Conservation (phyloP, 345 rosid species). For the Litchi chinensis region DNA sequence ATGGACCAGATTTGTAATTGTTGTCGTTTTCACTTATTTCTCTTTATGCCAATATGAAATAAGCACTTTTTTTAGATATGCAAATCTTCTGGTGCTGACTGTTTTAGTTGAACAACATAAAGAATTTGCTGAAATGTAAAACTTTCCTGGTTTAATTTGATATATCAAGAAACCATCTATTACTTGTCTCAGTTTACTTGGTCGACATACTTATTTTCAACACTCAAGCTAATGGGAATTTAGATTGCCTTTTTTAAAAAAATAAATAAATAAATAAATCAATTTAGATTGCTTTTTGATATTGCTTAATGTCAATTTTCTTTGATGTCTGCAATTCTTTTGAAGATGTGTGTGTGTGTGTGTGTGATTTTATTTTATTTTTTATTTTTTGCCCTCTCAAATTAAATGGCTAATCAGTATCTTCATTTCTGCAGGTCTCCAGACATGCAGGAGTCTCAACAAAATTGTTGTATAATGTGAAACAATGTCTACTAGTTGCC, state of each 20-base stretch:
- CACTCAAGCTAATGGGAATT: background rate
- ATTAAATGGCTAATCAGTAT: background rate
- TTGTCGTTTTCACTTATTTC: background rate
- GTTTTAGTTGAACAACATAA: background rate
- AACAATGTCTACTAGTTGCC: background rate
- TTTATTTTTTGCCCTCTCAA: background rate
- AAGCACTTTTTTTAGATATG: background rate
- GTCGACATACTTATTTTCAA: background rate
- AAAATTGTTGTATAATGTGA: slow-evolving; percentile 85
- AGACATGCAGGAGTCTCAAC: slow-evolving; percentile 72
- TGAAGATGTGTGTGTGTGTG: background rate
- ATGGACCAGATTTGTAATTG: background rate
- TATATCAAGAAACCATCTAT: background rate
- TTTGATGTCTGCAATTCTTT: background rate
- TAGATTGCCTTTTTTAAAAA: no score
- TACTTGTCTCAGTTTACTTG: background rate
- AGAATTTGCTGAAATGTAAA: background rate
- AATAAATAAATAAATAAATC: no score
- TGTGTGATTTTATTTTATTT: background rate
- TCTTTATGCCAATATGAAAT: background rate
- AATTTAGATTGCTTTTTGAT: background rate
- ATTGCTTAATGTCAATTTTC: no score
- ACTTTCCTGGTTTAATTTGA: background rate
- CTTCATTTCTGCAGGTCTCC: slow-evolving; percentile 53
- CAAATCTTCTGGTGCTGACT: background rate